Conservation (phyloP, 2,329 filamentous ascomycete species). For the Colletotrichum kahawae region DNA sequence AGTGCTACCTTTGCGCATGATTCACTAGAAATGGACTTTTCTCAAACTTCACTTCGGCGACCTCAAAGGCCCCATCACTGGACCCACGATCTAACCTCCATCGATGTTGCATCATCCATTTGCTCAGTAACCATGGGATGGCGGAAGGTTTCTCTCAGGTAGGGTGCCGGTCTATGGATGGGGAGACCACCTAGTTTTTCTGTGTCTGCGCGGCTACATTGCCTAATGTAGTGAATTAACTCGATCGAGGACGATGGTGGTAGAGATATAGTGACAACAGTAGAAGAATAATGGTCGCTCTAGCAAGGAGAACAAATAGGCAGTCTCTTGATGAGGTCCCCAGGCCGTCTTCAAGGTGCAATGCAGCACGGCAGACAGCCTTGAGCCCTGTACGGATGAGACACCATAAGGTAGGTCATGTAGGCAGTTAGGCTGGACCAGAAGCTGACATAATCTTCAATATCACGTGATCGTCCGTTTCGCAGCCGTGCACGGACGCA, state of each 20-base stretch:
- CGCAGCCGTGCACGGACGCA: constrained; percentile 20
- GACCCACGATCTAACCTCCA: not conserved
- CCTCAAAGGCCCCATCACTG: not conserved
- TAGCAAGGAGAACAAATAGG: not conserved
- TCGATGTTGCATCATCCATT: not conserved
- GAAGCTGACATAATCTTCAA: constrained; percentile 23
- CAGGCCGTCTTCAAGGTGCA: not conserved
- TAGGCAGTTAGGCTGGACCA: not conserved
- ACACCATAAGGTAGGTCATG: not conserved
- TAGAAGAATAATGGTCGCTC: not conserved
- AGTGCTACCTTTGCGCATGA: not conserved
- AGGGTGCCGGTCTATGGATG: not conserved
- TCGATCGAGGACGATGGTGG: not conserved
- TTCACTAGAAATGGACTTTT: not conserved
- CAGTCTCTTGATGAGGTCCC: not conserved
- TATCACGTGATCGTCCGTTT: constrained; percentile 36
- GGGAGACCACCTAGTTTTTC: not conserved
- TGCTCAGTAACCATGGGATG: not conserved
- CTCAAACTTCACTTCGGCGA: not conserved
- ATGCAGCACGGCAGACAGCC: not conserved
- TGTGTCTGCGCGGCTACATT: not conserved
- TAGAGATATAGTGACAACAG: not conserved
- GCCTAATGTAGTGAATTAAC: not conserved
- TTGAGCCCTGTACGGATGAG: not conserved
- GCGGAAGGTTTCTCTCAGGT: not conserved